Conservation (phyloP, 1,284 basidiomycete species). For the Leccinum pachyderme region DNA sequence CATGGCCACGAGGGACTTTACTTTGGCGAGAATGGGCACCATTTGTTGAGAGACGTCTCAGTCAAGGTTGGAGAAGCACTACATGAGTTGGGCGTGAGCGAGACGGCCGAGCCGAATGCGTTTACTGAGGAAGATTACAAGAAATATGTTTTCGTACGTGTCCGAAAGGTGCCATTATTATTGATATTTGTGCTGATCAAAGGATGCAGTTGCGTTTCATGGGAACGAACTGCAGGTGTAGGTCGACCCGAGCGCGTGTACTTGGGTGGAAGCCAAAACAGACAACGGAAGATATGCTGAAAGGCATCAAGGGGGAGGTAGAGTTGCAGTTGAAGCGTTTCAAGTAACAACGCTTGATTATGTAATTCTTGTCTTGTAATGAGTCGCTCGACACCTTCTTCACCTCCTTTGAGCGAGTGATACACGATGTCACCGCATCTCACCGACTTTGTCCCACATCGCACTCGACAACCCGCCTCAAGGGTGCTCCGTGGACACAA, state of each 20-base stretch:
- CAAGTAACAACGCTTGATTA: neutral
- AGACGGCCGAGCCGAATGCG: constrained; percentile 31
- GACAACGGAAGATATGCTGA: constrained; percentile 45
- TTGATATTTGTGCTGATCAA: neutral
- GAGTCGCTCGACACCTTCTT: no score
- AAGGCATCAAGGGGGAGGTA: constrained; percentile 44
- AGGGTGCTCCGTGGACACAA: constrained; percentile 15
- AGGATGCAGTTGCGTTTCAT: constrained; percentile 38
- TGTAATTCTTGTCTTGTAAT: neutral
- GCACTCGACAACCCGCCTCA: neutral
- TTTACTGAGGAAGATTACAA: constrained; percentile 36
- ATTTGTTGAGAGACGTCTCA: constrained; percentile 34
- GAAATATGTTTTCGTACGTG: constrained; percentile 22
- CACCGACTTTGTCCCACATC: neutral
- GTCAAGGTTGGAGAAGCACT: constrained; percentile 31
- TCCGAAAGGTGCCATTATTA: neutral
- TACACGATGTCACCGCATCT: constrained; percentile 6
- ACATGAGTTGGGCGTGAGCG: constrained; percentile 28
- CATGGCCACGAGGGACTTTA: constrained; percentile 53
- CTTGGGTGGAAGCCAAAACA: constrained; percentile 58
- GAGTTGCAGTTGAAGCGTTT: constrained; percentile 27
- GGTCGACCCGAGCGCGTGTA: constrained; percentile 46
- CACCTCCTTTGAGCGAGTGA: neutral
- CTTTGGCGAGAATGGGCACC: constrained; percentile 50
- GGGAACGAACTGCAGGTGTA: constrained; percentile 54